A percentile compares a stretch with the other conserved stretches of the same genome.
Conservation (phyloP, 164 flowering plant genomes). For the Dillenia suffruticosa region DNA sequence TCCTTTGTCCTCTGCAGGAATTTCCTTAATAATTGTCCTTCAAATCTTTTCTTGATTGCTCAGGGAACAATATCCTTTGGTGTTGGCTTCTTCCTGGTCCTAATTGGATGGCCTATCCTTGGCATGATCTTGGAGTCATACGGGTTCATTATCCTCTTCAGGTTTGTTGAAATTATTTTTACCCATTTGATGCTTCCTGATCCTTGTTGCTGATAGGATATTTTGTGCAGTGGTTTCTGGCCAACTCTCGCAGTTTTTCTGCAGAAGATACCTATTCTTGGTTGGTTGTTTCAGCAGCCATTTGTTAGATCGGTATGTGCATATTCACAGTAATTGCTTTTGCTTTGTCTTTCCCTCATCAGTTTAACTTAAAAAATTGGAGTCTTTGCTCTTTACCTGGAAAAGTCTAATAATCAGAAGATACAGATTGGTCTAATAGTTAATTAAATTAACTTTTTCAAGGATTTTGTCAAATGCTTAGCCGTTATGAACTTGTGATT, state of each 20-base stretch:
- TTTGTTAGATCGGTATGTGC: constrained; percentile 76
- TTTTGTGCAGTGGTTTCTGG: constrained; percentile 86
- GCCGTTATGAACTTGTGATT: too few relatives aligned
- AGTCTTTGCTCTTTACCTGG: too few relatives aligned
- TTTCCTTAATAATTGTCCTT: constrained; percentile 5
- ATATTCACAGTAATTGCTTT: not conserved
- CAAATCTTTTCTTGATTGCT: constrained; percentile 2
- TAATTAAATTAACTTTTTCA: too few relatives aligned
- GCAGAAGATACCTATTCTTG: constrained; percentile 87
- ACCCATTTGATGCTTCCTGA: not conserved
- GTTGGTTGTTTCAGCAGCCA: constrained; percentile 97
- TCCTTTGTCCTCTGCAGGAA: not conserved
- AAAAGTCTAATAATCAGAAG: too few relatives aligned
- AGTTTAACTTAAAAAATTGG: too few relatives aligned
- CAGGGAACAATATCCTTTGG: constrained; percentile 95
- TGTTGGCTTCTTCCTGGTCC: constrained; percentile 77
- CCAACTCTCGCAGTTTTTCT: constrained; percentile 88
- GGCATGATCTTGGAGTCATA: constrained; percentile 96
- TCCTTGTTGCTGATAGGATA: constrained; percentile 12
- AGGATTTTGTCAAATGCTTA: too few relatives aligned
- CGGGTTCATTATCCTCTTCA: constrained; percentile 90
- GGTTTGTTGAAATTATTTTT: constrained; percentile 31
- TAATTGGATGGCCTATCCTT: constrained; percentile 89
- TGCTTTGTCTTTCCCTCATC: not conserved
- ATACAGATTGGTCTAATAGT: too few relatives aligned